Evolutionary conservation across 2,329 filamentous ascomycete species (phyloP), one percentile per base, ranked within the genome.

Genomic region (Sordariomycetes sp.): DNA sequence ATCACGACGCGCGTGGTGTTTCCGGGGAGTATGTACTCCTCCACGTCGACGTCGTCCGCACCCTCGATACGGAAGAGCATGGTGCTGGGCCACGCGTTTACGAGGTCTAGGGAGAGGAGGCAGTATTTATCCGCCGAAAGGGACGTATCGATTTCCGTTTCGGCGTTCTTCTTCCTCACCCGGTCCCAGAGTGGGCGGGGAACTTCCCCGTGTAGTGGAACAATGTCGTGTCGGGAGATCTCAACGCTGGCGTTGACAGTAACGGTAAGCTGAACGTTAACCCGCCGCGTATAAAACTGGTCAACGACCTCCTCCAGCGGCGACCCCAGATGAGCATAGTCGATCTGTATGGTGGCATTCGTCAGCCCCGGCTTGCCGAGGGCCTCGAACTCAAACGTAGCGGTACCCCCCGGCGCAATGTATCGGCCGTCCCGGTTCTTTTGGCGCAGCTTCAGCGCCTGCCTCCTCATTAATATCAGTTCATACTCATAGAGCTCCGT

Each of bases 191-290:
- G 66, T 3, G 77, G 72, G 34, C 67, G 68, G 1, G 86, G 85
- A 56, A 94, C 81, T 54, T 80, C 76, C 12, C 82, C 80, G 53
- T 82, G 82, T 12, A 95, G 78, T 1, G 90, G 85, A 36, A 94
- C 70, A 20, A 95, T 77, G 65, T 96, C 91, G 62, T 91, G 84
- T 42, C 89, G 80, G 36, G 85, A 79, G 10, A 96, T 75, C 65
- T 96, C 90, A 28, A 96, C 78, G 65, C 90, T 94, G 3, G 90
- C 88, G 66, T 96, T 96, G 53, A 97, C 92, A 5, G 92, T 96
- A 17, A 96, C 81, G 0, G 86, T 89, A 58, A 97, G 74, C 15
- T 90, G 87, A 32, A 95, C 76, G 20, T 85, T 85, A 17, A 95
- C 78, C 66, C 94, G 89, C 45, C 91, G 81, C 0, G 91, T 96